phyloP scores from a whole-genome alignment of 2,329 filamentous ascomycete genomes.

The Endocalyx cinctus region DNA sequence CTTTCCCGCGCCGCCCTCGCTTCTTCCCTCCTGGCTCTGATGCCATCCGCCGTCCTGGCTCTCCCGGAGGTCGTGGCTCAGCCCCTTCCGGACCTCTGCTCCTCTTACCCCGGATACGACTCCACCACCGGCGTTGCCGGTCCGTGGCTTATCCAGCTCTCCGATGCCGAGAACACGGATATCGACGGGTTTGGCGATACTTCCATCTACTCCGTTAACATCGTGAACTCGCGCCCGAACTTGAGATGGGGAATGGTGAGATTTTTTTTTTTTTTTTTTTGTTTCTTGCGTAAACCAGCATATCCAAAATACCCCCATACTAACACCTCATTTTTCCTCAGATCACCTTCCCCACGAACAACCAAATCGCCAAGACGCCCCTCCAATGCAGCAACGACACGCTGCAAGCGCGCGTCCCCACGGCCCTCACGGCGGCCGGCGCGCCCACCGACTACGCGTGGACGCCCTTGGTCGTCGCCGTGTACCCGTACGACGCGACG shows the following conservation, averaged over 20 bases:
- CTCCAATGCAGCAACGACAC: constrained; percentile 12
- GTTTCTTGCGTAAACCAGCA: background rate
- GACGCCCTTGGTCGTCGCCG: constrained; percentile 10
- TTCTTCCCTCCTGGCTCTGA: too few species aligned
- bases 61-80: constrained; percentile 13
- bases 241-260: constrained; percentile 15
- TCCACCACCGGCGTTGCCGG: constrained; percentile 13
- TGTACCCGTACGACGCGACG: constrained; percentile 12
- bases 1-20: too few species aligned
- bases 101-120: constrained; percentile 13
- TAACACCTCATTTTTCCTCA: too few species aligned
- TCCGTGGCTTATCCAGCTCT: constrained; percentile 13
- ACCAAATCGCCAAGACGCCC: constrained; percentile 15
- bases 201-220: constrained; percentile 11
- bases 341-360: constrained; percentile 16
- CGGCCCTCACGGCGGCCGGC: constrained; percentile 13
- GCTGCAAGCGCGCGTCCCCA: constrained; percentile 10
- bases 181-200: constrained; percentile 17
- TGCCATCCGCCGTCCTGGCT: too few species aligned
- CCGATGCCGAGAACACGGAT: constrained; percentile 12
- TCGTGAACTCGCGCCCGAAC: constrained; percentile 11
- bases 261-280: background rate
- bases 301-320: too few species aligned
- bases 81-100: constrained; percentile 12
- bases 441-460: constrained; percentile 12